A percentile compares a stretch with the other conserved stretches of the same genome.
Conservation (phyloP, 768 basidiomycete genomes). For the Suillus lakei region DNA sequence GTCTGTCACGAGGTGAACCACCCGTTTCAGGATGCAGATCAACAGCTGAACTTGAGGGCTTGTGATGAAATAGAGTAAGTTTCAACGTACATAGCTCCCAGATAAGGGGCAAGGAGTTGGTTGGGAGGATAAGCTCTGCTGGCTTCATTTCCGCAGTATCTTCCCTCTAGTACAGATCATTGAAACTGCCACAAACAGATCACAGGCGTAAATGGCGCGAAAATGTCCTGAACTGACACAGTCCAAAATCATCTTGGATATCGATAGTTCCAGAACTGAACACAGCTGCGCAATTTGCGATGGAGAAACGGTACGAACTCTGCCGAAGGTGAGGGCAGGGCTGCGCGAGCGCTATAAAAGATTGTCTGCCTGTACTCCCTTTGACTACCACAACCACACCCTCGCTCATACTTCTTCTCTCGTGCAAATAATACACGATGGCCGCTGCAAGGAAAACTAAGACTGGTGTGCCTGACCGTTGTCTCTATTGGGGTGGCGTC, state of each 20-base stretch:
- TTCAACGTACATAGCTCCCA: conserved; percentile 10
- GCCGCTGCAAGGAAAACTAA: conserved; percentile 28
- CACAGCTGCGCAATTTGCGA: background rate
- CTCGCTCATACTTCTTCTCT: conserved; percentile 6
- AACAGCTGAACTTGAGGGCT: background rate
- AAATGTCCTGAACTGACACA: conserved; percentile 13
- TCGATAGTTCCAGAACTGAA: background rate
- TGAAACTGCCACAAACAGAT: conserved; percentile 9
- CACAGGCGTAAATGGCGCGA: conserved; percentile 7
- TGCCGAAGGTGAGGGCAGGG: conserved; percentile 36
- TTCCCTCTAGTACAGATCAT: conserved; percentile 14
- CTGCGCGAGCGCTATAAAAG: conserved; percentile 27
- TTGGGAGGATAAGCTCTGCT: conserved; percentile 26
- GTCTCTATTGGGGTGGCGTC: background rate
- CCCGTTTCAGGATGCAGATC: background rate
- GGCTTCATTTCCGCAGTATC: conserved; percentile 22
- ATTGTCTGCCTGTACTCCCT: conserved; percentile 4
- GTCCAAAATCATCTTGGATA: conserved; percentile 1
- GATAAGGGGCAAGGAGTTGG: conserved; percentile 28
- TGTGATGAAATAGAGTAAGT: conserved; percentile 2
- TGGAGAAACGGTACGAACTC: conserved; percentile 18
- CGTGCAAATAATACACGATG: conserved; percentile 22
- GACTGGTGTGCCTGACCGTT: conserved; percentile 26
- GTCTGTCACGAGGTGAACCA: background rate
- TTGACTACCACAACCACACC: conserved; percentile 1